These are phyloP conservation scores for Cladosporium austrohemisphaericum DNA, from an alignment of 2,329 filamentous ascomycete species.

Conservation along the genomic window DNA sequence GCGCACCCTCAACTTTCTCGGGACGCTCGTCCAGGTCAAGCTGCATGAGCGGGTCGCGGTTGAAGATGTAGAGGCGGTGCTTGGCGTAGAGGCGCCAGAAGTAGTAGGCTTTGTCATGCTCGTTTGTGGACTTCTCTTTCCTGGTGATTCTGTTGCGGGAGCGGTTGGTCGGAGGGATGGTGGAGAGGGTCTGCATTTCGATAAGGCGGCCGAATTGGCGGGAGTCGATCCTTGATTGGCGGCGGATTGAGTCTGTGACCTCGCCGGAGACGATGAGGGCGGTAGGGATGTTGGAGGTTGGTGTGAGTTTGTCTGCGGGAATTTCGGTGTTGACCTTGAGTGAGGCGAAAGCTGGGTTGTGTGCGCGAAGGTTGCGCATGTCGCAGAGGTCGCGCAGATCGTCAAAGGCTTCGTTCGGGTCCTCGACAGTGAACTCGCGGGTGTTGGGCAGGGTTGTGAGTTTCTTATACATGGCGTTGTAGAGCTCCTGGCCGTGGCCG, in stretches of 20 bases:
- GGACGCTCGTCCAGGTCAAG: slow-evolving; percentile 65
- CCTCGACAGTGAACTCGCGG: slow-evolving; percentile 85
- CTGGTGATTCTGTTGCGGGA: slow-evolving; percentile 44
- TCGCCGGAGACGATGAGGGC: slow-evolving; percentile 56
- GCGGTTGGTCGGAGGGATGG: slow-evolving; percentile 50
- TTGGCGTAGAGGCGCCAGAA: slow-evolving; percentile 76
- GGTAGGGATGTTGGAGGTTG: slow-evolving; percentile 48
- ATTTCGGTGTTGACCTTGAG: slow-evolving; percentile 51
- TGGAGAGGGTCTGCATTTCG: slow-evolving; percentile 68
- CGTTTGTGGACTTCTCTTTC: slow-evolving; percentile 47
- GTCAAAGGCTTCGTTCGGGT: slow-evolving; percentile 84
- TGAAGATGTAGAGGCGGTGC: slow-evolving; percentile 70
- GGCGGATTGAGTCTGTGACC: slow-evolving; percentile 55
- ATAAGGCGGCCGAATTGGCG: slow-evolving; percentile 72
- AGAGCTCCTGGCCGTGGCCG: slow-evolving; percentile 76
- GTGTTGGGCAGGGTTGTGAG: slow-evolving; percentile 61
- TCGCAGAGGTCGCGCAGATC: slow-evolving; percentile 74
- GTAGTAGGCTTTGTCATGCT: slow-evolving; percentile 60
- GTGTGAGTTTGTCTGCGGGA: slow-evolving; percentile 48
- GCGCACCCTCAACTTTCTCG: slow-evolving; percentile 67
- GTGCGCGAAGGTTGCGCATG: slow-evolving; percentile 58
- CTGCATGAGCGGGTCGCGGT: slow-evolving; percentile 66
- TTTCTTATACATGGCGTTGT: slow-evolving; percentile 73
- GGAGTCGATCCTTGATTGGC: slow-evolving; percentile 65
- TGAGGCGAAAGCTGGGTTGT: slow-evolving; percentile 31